These are phyloP conservation scores for Podospora pseudopauciseta DNA, from an alignment of 495 filamentous ascomycete species.

Conservation along the genomic window DNA sequence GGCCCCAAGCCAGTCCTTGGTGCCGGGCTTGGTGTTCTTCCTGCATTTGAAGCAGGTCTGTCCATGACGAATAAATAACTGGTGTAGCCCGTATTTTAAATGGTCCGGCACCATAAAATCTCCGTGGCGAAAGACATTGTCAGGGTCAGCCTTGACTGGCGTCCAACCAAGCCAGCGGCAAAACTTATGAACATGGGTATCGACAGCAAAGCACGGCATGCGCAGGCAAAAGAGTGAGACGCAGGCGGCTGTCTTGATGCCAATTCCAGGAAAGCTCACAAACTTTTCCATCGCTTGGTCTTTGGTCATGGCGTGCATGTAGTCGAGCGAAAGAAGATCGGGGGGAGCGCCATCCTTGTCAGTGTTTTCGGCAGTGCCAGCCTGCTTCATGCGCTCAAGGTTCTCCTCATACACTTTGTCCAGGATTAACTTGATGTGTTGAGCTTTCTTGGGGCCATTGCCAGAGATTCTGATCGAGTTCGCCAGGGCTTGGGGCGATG, in stretches of 20 bases:
- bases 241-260: constrained; percentile 88
- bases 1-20: constrained; percentile 41
- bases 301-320: constrained; percentile 63
- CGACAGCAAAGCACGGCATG: constrained; percentile 76
- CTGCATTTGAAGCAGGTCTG: constrained; percentile 74
- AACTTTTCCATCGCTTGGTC: constrained; percentile 71
- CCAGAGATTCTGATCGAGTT: constrained; percentile 73
- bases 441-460: constrained; percentile 62
- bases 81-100: constrained; percentile 85
- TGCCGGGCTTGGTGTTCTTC: constrained; percentile 49
- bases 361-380: not conserved
- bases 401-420: constrained; percentile 74
- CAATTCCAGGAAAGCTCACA: constrained; percentile 76
- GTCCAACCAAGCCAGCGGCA: constrained; percentile 86
- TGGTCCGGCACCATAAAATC: constrained; percentile 79
- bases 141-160: constrained; percentile 56
- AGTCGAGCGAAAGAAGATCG: constrained; percentile 62
- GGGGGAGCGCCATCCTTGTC: constrained; percentile 6
- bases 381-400: constrained; percentile 29
- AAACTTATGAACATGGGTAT: constrained; percentile 80
- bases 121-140: constrained; percentile 73
- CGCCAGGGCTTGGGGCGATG: constrained; percentile 59
- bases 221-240: constrained; percentile 76
- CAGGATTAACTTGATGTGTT: constrained; percentile 75
- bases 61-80: constrained; percentile 83